A percentile compares a stretch with the other conserved stretches of the same genome.
Evolutionary conservation across 2,329 filamentous ascomycete genomes (phyloP).

Genomic region (Dothideomycetes sp.): DNA sequence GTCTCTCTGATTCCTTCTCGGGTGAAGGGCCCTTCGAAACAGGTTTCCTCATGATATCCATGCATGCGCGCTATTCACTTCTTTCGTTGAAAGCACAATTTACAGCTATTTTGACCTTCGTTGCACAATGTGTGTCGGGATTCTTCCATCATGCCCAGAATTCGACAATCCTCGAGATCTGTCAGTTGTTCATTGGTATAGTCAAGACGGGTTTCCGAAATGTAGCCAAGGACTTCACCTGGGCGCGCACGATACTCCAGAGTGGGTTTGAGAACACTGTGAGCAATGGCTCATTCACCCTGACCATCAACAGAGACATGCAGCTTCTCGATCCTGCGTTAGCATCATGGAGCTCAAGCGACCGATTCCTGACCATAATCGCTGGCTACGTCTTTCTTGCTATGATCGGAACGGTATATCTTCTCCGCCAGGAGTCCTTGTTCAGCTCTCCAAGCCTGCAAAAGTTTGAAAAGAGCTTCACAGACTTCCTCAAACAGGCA

Average conservation of each 20-base stretch:
- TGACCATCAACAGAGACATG: constrained; percentile 9
- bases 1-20: constrained; percentile 1
- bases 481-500: constrained; percentile 81
- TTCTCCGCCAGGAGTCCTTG: constrained; percentile 63
- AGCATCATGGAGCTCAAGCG: constrained; percentile 39
- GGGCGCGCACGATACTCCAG: background rate
- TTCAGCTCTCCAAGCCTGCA: constrained; percentile 49
- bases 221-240: background rate
- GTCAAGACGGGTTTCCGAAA: background rate
- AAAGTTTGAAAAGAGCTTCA: constrained; percentile 61
- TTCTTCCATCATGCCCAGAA: constrained; percentile 1
- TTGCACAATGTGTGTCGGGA: background rate
- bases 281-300: constrained; percentile 12
- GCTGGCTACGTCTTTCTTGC: constrained; percentile 74
- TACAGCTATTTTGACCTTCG: background rate
- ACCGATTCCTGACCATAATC: constrained; percentile 63
- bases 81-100: constrained; percentile 4
- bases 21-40: constrained; percentile 8
- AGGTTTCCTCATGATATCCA: constrained; percentile 12
- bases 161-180: background rate
- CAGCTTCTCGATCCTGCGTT: constrained; percentile 29
- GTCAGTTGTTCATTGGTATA: background rate
- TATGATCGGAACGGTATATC: constrained; percentile 65
- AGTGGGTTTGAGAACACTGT: constrained; percentile 1
- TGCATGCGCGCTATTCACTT: constrained; percentile 15